These are phyloP conservation scores for Cruciata laevipes DNA, from an alignment of 257 asterid species.

Conservation along the genomic window DNA sequence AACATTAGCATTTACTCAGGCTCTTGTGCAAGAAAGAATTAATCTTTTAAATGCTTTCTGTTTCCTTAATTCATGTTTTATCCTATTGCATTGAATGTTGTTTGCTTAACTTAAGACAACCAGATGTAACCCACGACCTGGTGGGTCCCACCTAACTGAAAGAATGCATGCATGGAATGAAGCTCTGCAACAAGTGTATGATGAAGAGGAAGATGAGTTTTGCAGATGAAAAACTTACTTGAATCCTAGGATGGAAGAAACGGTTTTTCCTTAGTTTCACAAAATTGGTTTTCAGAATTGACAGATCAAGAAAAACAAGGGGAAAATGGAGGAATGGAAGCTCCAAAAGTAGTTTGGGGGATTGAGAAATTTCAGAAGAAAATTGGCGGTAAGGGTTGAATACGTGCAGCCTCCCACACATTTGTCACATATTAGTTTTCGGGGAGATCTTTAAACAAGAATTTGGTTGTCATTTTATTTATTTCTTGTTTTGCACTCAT, in stretches of 20 bases:
- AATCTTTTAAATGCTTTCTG: neutral
- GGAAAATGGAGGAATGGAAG: conserved; percentile 14
- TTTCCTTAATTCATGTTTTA: neutral
- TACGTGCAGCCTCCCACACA: conserved; percentile 29
- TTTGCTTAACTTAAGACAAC: neutral
- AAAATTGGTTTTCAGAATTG: neutral
- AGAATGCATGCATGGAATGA: neutral
- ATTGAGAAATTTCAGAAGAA: conserved; percentile 12
- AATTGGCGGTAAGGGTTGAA: conserved; percentile 4
- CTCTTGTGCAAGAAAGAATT: neutral
- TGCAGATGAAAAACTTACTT: neutral
- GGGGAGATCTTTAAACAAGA: neutral
- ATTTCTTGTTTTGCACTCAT: neutral
- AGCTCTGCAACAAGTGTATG: neutral
- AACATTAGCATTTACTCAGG: neutral
- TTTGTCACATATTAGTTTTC: conserved; percentile 33
- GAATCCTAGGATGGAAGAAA: conserved; percentile 9
- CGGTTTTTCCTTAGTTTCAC: conserved; percentile 21
- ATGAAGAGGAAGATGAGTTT: neutral
- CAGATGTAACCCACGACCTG: neutral
- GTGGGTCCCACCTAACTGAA: neutral
- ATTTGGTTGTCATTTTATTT: neutral
- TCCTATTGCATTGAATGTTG: neutral
- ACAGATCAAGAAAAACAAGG: neutral
- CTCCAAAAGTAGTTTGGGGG: conserved; percentile 1